These are phyloP conservation scores for Pontederia paniculata DNA, from an alignment of 176 grass and related monocot genomes.

Conservation along the genomic window DNA sequence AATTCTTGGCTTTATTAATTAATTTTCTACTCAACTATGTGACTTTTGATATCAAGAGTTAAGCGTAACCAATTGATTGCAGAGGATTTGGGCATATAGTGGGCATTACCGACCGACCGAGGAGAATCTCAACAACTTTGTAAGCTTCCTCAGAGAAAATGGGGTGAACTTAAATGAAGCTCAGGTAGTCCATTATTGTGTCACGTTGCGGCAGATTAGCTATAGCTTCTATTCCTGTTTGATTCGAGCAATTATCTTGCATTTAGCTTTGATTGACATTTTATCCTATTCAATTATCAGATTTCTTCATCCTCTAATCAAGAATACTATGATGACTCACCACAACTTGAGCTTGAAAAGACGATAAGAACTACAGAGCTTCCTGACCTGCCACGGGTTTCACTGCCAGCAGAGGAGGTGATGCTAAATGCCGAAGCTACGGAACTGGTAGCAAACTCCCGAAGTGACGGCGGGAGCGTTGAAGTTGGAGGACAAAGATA, in stretches of 20 bases:
- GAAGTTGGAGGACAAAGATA: conserved; percentile 36
- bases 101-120: conserved; percentile 77
- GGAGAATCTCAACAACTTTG: conserved; percentile 49
- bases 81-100: conserved; percentile 84
- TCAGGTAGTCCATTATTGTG: conserved; percentile 28
- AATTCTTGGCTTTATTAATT: not conserved
- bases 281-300: conserved; percentile 22
- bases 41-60: not conserved
- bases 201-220: conserved; percentile 9
- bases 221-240: conserved; percentile 16
- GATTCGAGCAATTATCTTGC: not conserved
- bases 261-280: not conserved
- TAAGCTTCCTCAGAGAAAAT: conserved; percentile 53
- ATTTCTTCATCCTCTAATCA: conserved; percentile 48
- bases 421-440: conserved; percentile 6
- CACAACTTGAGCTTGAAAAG: conserved; percentile 11
- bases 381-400: conserved; percentile 22
- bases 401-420: conserved; percentile 13
- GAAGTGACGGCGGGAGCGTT: not conserved
- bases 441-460: not conserved
- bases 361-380: not conserved
- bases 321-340: conserved; percentile 51
- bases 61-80: not conserved
- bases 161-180: conserved; percentile 51
- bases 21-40: not conserved